Percentiles rank a stretch among this genome's conserved stretches.
Conservation (phyloP, 495 filamentous ascomycete species). For the Xylaria grammica region DNA sequence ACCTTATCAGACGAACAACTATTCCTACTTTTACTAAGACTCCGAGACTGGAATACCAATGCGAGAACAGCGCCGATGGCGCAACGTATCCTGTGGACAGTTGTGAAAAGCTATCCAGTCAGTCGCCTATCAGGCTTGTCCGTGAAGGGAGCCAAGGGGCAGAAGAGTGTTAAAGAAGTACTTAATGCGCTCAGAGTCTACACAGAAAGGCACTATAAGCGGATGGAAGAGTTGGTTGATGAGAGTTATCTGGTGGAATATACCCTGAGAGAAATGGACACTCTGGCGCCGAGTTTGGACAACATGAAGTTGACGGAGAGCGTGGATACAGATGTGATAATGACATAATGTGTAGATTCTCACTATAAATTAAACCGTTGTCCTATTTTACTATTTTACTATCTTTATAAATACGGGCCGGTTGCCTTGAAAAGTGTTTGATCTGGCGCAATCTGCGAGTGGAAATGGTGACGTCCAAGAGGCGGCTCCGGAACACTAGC, state of each 20-base stretch:
- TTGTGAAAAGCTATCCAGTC: constrained; percentile 79
- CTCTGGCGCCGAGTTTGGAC: constrained; percentile 53
- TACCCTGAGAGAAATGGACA: constrained; percentile 92
- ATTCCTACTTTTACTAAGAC: constrained; percentile 72
- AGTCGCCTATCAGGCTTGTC: constrained; percentile 63
- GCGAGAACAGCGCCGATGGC: constrained; percentile 83
- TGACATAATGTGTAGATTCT: constrained; percentile 42
- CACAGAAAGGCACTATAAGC: constrained; percentile 87
- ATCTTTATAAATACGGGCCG: no score
- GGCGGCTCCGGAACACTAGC: constrained; percentile 17
- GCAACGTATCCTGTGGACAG: constrained; percentile 79
- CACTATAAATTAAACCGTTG: not conserved
- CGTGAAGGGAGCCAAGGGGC: constrained; percentile 66
- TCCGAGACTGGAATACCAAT: constrained; percentile 97
- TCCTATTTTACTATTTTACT: not conserved
- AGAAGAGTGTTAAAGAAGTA: constrained; percentile 78
- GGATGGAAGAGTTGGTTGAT: constrained; percentile 87
- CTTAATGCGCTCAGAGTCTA: constrained; percentile 82
- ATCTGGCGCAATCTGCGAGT: not conserved
- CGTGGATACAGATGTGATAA: constrained; percentile 46
- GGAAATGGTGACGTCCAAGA: not conserved
- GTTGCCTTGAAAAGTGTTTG: not conserved
- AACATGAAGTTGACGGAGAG: constrained; percentile 39
- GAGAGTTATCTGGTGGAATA: constrained; percentile 95
- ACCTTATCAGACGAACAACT: constrained; percentile 83